Percentiles rank a stretch among this genome's conserved stretches.
phyloP scores from a whole-genome alignment of 441 rosid species.

The Gossypium trilobum region DNA sequence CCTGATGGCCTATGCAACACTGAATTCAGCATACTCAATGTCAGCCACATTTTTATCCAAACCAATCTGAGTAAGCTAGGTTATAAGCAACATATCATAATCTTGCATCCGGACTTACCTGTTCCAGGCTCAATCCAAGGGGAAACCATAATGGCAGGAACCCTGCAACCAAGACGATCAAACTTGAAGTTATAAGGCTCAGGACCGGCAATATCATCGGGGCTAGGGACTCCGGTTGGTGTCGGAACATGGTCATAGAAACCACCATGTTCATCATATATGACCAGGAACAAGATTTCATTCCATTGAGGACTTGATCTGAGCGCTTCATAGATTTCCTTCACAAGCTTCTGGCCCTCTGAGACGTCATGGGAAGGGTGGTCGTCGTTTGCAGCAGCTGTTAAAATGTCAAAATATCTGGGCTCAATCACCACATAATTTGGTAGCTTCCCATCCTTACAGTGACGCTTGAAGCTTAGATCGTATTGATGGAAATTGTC shows the following conservation, averaged over 20 bases:
- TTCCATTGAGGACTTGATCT: constrained; percentile 88
- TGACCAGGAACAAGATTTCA: constrained; percentile 48
- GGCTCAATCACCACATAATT: constrained; percentile 76
- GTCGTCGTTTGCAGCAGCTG: constrained; percentile 64
- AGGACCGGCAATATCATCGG: constrained; percentile 62
- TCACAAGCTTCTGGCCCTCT: constrained; percentile 51
- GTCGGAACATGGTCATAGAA: constrained; percentile 88
- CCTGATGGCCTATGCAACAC: constrained; percentile 73
- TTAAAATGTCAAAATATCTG: constrained; percentile 48
- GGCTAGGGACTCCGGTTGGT: constrained; percentile 72
- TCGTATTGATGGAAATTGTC: constrained; percentile 47
- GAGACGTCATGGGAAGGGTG: constrained; percentile 63
- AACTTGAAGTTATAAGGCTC: constrained; percentile 61
- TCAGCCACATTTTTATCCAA: no score
- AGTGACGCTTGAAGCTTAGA: constrained; percentile 53
- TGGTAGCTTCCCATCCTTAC: constrained; percentile 71
- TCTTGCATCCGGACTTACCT: constrained; percentile 28
- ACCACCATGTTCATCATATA: constrained; percentile 89
- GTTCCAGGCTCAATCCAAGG: constrained; percentile 87
- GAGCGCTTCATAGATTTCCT: constrained; percentile 73
- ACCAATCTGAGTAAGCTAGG: no score
- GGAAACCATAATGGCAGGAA: constrained; percentile 68
- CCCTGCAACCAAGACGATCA: constrained; percentile 73
- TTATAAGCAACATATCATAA: neutral
- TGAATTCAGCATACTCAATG: constrained; percentile 10